Evolutionary conservation across 2,329 filamentous ascomycete genomes (phyloP), one percentile per base, ranked within the genome.

Genomic region (Aspergillus fischeri): DNA sequence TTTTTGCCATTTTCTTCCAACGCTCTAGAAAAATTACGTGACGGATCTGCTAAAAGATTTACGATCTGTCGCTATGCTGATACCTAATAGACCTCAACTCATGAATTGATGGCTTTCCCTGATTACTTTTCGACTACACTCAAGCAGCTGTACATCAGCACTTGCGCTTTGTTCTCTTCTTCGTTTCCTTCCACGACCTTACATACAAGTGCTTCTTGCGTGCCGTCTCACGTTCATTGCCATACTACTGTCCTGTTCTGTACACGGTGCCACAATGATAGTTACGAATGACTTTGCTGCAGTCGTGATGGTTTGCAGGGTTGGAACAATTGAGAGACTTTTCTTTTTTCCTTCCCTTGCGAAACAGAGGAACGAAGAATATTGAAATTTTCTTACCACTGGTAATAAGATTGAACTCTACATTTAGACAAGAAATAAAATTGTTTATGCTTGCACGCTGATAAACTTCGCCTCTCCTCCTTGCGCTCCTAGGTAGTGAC

Each of bases 11-110:
- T 35, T n/a, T 25, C 29, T 50, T 49, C 49, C 53, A 64, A 62
- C 56, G 63, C 52, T 60, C 57, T 69, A 70, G 66, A 70, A 64
- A 65, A 64, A 57, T 59, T 61, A 58, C 62, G 61, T 59, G 60
- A 63, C 64, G 63, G 65, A 64, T 67, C 59, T 35, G 55, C 55
- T 58, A 58, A 59, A 57, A 62, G 63, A 61, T 61, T 59, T 62
- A 65, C 60, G 60, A 63, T 63, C 67, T 62, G 62, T 70, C 61
- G 57, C 63, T 65, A 62, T 65, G 63, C 56, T 58, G 62, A 68
- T 70, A 67, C 66, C 63, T 64, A 62, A 70, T 70, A 69, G 67
- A 70, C 58, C 61, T 62, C 63, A 60, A 61, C 58, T 64, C 54
- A 67, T 59, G 60, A 61, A 52, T 55, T 63, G 60, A 65, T 60